Base-by-base conservation (phyloP, 768 basidiomycete species). In the Coprinellus micaceus region DNA sequence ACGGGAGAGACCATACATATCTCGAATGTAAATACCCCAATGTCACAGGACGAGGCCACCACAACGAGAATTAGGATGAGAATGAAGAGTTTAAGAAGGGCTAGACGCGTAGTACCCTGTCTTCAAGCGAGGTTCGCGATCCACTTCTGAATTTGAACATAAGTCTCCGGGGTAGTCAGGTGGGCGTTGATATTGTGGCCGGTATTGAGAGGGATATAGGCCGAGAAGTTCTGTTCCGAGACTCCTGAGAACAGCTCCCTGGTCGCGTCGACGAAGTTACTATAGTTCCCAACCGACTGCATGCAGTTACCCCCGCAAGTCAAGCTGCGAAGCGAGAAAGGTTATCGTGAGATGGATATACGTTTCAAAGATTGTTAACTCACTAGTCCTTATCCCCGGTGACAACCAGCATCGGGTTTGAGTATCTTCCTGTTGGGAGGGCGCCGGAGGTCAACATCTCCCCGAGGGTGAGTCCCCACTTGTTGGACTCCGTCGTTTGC, bases 351-450 rank as follows among this genome's bases (percentile, higher is more conserved):
- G 10, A 19, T 21, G 2, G 19, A 30, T 13, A 37, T 40, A n/a
- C 28, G 45, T 25, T 15, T 46, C 13, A 28, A 26, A 6, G 33
- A 33, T 6, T 33, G 33, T 33, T 22, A 44, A 56, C 63, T 50
- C 55, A 66, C 66, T 59, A 62, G 33, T 64, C 65, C 36, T 57
- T 64, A 22, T 66, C 65, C 22, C 67, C 67, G 22, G 64, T 63
- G n/a, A 65, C 56, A 25, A 65, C 60, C 25, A 62, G 58, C n/a
- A 65, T 45, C 12, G 65, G 64, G 11, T 61, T 60, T 5, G 62
- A 58, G 49, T 63, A 66, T 22, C 55, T 53, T 4, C 41, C 9
- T 4, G 65, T 62, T 3, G 54, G 45, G 3, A 7, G 5, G 1
- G 58, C 40, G 6, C 41, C 49, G 28, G 58, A 60, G 21, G 63